Base-by-base conservation (phyloP, 2,329 filamentous ascomycete genomes). In the Exophiala aquamarina region DNA sequence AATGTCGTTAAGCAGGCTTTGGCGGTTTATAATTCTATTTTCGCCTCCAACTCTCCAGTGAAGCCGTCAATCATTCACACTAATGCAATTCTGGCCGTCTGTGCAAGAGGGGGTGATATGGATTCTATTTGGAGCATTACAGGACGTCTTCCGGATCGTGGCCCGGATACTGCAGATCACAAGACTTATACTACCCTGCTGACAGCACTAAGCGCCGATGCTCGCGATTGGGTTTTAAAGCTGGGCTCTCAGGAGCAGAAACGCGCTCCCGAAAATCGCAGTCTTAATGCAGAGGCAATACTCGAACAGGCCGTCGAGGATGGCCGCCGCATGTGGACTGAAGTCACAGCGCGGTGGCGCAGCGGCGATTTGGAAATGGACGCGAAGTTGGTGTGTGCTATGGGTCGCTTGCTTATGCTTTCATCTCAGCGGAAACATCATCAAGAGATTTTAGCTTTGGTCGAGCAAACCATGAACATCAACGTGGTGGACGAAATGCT, bases 11-110 rank as follows among this genome's bases (percentile, higher is more conserved):
- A 74, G 45, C 83, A 86, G 56, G 89, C 89, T 0, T 67, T 91
- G 36, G 79, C 80, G 49, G 74, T 95, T 41, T 97, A 94, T 71
- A 79, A 88, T 57, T 82, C 82, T 44, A 86, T 97, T 70, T 75
- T 77, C 31, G 76, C 75, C 3, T 76, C 81, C 28, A 82, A 79
- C 41, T 79, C 79, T 1, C 73, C 76, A 6, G 73, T 94, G 41
- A 76, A 83, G 55, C 86, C 87, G 13, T 87, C 83, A 57, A 86
- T 84, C 28, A 86, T 89, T 47, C 93, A 97, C 62, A 82, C 88
- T 54, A 98, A 98, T 64, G 88, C 91, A 8, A 81, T 90, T n/a
- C 72, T 98, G 35, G 82, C 84, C 49, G 86, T 93, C 7, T 97
- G 91, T 64, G 79, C 84, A 38, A 77, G 81, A 47, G 84, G 87